Evolutionary conservation across 2,329 filamentous ascomycete species (phyloP).

Genomic region (Stachybotrys chartarum): DNA sequence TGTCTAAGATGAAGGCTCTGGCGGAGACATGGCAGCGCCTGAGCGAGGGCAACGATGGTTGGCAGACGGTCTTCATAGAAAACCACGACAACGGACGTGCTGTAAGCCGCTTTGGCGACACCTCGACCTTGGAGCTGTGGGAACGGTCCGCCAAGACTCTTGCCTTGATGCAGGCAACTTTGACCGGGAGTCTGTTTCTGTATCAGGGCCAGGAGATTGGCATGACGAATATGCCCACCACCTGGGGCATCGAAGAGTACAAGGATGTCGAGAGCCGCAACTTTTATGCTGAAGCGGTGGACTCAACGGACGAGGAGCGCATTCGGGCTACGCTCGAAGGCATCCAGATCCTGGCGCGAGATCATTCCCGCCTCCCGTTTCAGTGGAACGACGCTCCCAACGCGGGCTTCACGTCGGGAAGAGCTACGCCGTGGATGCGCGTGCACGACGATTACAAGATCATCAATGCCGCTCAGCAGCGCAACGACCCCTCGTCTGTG

Average conservation of each 20-base stretch:
- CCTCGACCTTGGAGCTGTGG: constrained; percentile 27
- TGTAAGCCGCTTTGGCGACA: constrained; percentile 45
- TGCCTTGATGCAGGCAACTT: constrained; percentile 38
- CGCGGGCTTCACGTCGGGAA: constrained; percentile 49
- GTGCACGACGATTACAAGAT: constrained; percentile 50
- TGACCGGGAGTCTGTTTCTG: constrained; percentile 48
- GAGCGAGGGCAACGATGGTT: constrained; percentile 41
- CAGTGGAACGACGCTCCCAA: constrained; percentile 54
- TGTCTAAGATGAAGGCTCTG: constrained; percentile 35
- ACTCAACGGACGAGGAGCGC: constrained; percentile 24
- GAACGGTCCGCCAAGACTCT: constrained; percentile 43
- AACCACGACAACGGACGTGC: constrained; percentile 58
- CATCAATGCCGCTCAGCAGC: constrained; percentile 49
- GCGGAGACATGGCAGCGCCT: constrained; percentile 42
- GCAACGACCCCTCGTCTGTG: constrained; percentile 37
- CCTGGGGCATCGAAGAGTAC: constrained; percentile 45
- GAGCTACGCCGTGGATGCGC: constrained; percentile 57
- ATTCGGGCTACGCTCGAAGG: constrained; percentile 41
- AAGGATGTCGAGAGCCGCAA: constrained; percentile 47
- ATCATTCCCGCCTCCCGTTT: constrained; percentile 59
- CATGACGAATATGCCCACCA: constrained; percentile 46
- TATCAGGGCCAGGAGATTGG: constrained; percentile 58
- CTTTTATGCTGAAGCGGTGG: constrained; percentile 39
- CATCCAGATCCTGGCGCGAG: constrained; percentile 51
- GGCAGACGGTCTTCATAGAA: constrained; percentile 55